phyloP scores from a whole-genome alignment of 306 rosid genomes.

The Fragaria iinumae region DNA sequence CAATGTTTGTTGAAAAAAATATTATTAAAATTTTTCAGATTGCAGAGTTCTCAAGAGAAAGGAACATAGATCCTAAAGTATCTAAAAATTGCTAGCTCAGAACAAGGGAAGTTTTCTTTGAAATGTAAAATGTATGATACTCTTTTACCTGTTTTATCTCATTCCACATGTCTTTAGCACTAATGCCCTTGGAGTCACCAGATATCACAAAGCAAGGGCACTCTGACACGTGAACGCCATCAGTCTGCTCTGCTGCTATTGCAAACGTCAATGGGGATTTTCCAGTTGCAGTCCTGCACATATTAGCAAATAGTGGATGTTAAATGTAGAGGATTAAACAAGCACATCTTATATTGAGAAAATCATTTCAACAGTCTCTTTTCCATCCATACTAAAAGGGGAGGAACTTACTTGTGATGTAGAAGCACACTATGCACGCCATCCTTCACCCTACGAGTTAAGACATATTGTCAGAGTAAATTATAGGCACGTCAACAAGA shows the following conservation, averaged over 20 bases:
- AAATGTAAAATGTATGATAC: not conserved
- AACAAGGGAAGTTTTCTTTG: slow-evolving; percentile 7
- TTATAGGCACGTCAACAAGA: not conserved
- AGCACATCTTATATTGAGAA: slow-evolving; percentile 1
- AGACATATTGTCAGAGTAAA: slow-evolving; percentile 36
- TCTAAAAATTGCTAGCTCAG: slow-evolving; percentile 5
- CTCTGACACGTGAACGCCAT: slow-evolving; percentile 65
- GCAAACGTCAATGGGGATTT: slow-evolving; percentile 79
- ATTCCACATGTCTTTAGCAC: slow-evolving; percentile 87
- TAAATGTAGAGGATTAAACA: slow-evolving; percentile 15
- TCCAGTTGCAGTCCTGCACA: slow-evolving; percentile 62
- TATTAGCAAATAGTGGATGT: slow-evolving; percentile 17
- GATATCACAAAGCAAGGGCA: slow-evolving; percentile 83
- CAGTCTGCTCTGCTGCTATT: slow-evolving; percentile 81
- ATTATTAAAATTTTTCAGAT: not conserved
- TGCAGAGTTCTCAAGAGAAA: not conserved
- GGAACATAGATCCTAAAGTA: not conserved
- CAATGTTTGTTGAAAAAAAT: not conserved
- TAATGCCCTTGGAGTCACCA: slow-evolving; percentile 61
- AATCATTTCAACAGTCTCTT: slow-evolving; percentile 21
- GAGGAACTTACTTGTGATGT: slow-evolving; percentile 65
- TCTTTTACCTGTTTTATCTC: slow-evolving; percentile 73
- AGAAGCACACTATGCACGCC: slow-evolving; percentile 78
- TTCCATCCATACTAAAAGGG: slow-evolving; percentile 1
- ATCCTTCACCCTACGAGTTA: slow-evolving; percentile 59